A percentile compares a stretch with the other conserved stretches of the same genome.
phyloP scores from a whole-genome alignment of 768 basidiomycete genomes.

The Gymnopilus junonius region DNA sequence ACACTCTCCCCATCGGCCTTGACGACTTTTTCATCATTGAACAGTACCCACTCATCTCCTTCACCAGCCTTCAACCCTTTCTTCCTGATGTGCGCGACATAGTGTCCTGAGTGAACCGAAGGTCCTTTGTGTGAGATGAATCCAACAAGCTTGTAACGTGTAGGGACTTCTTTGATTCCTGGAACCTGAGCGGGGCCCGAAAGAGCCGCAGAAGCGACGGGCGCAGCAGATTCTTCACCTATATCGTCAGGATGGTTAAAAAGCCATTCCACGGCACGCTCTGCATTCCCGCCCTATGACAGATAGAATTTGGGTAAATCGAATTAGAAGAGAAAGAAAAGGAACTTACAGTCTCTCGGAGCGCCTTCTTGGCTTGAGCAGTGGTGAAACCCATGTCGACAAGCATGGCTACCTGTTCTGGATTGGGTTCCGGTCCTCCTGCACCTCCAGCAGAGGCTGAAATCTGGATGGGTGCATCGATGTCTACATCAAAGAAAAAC shows the following conservation, averaged over 20 bases:
- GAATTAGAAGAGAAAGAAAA: neutral
- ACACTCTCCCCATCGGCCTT: conserved; percentile 86
- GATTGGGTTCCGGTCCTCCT: conserved; percentile 48
- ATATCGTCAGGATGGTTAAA: conserved; percentile 91
- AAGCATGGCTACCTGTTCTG: conserved; percentile 75
- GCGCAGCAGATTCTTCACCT: conserved; percentile 56
- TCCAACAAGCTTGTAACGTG: conserved; percentile 80
- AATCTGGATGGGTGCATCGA: conserved; percentile 74
- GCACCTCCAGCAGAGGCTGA: conserved; percentile 22
- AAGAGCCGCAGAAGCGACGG: conserved; percentile 26
- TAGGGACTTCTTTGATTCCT: conserved; percentile 70
- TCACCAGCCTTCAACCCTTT: conserved; percentile 33
- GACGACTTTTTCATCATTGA: conserved; percentile 97
- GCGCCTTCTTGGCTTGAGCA: conserved; percentile 84
- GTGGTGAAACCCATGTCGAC: conserved; percentile 92
- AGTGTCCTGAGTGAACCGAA: conserved; percentile 93
- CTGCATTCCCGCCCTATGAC: conserved; percentile 67
- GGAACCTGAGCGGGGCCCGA: conserved; percentile 27
- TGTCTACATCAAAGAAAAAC: conserved; percentile 57
- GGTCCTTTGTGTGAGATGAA: conserved; percentile 98
- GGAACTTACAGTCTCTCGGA: conserved; percentile 73
- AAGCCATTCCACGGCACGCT: conserved; percentile 94
- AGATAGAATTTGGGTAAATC: neutral
- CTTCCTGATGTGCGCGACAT: conserved; percentile 78
- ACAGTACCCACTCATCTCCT: conserved; percentile 75